Conservation (phyloP, 495 filamentous ascomycete genomes). For the Penicillium mononematosum region DNA sequence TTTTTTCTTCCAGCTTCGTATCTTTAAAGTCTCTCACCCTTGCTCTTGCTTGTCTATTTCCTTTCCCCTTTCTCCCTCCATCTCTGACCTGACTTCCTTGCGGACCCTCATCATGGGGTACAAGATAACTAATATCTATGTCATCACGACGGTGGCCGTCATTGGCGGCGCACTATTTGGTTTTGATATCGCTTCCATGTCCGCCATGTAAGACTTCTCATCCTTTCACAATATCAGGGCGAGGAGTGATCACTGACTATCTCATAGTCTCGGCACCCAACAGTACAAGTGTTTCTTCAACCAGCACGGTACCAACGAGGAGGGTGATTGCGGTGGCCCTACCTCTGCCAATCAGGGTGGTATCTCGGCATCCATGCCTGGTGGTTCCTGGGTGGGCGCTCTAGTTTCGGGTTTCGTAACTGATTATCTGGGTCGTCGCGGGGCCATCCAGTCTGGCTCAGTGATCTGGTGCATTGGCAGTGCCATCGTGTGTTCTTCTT, state of each 20-base stretch:
- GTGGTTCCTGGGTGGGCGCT: slow-evolving; percentile 68
- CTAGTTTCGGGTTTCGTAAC: slow-evolving; percentile 62
- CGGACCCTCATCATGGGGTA: slow-evolving; percentile 21
- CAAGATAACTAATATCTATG: slow-evolving; percentile 31
- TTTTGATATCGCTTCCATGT: slow-evolving; percentile 73
- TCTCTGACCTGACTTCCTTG: not conserved
- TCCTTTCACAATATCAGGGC: not conserved
- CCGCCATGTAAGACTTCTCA: slow-evolving; percentile 54
- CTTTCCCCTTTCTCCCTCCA: no score
- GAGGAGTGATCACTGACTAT: not conserved
- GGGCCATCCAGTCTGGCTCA: slow-evolving; percentile 58
- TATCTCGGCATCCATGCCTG: slow-evolving; percentile 69
- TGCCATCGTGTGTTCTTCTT: slow-evolving; percentile 64
- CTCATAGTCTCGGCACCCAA: slow-evolving; percentile 36
- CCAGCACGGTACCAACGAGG: slow-evolving; percentile 34
- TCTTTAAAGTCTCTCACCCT: slow-evolving; percentile 2
- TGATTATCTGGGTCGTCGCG: slow-evolving; percentile 64
- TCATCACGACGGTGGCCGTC: slow-evolving; percentile 34
- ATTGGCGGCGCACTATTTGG: slow-evolving; percentile 66
- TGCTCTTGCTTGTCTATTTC: not conserved
- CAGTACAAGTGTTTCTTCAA: slow-evolving; percentile 65
- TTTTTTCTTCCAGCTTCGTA: not conserved
- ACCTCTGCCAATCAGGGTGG: slow-evolving; percentile 51
- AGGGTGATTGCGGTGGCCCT: slow-evolving; percentile 46
- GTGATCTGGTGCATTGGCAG: slow-evolving; percentile 66